phyloP scores from a whole-genome alignment of 1,284 basidiomycete species.

The Phylloboletellus chloephorus region DNA sequence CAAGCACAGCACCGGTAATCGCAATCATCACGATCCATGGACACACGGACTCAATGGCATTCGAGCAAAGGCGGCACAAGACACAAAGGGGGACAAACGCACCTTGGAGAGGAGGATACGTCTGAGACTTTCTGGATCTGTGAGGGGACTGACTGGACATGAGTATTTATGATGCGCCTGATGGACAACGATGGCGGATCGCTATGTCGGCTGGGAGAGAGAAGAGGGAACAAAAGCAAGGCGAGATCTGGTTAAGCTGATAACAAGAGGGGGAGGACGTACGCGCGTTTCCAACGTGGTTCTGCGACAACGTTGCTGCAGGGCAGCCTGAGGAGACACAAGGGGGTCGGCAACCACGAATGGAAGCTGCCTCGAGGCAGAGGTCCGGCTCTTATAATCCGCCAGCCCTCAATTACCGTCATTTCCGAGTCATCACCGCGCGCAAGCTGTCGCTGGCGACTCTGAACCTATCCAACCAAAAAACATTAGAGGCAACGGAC shows the following conservation, averaged over 20 bases:
- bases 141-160: constrained; percentile 64
- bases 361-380: constrained; percentile 31
- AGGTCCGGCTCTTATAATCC: constrained; percentile 12
- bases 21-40: constrained; percentile 22
- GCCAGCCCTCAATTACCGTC: background rate
- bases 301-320: constrained; percentile 23
- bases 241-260: constrained; percentile 23
- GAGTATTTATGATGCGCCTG: constrained; percentile 14
- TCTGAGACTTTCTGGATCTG: constrained; percentile 42
- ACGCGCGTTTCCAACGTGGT: constrained; percentile 35
- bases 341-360: constrained; percentile 28
- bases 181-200: constrained; percentile 3
- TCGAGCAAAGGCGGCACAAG: constrained; percentile 12
- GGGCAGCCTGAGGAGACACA: constrained; percentile 11
- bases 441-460: background rate
- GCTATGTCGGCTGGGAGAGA: constrained; percentile 5
- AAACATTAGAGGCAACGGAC: too few relatives aligned
- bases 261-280: constrained; percentile 20
- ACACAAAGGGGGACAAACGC: constrained; percentile 18
- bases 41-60: background rate
- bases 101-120: constrained; percentile 37
- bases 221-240: constrained; percentile 13
- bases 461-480: background rate
- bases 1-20: constrained; percentile 11
- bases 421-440: constrained; percentile 15